Base-by-base conservation (phyloP, 164 flowering plant genomes). In the Liquidambar formosana region DNA sequence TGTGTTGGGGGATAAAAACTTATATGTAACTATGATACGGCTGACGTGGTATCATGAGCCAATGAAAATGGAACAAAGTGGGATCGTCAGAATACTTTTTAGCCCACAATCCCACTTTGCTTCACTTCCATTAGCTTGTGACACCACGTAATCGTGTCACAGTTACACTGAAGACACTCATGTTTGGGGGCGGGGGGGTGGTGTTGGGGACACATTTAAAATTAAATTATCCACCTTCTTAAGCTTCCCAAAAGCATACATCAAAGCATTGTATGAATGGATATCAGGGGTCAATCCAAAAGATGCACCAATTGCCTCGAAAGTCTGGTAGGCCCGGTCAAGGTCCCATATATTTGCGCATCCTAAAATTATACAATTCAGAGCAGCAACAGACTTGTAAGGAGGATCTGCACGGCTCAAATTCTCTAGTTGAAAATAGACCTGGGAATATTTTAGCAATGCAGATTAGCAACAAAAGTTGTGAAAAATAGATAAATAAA, bases 281-380 rank as follows among this genome's bases (percentile, higher is more conserved):
- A 92, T 79, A 75, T 92, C 72, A 25, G 97, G 94, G 13, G 82
- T 86, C 84, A 96, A 77, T 28, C 83, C 95, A 81, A 93, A 93
- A 47, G 73, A 41, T 47, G 82, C 54, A 63, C 82, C 69, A 47
- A 93, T 89, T 59, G 99, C 93, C 71, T 82, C 89, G 78, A 96
- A 96, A 6, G 99, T 93, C 78, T 91, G 92, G 75, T 92, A 96
- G 59, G 98, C 97, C 59, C 98, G 89, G 60, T 93, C 94, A 72
- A 96, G 86, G 74, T 96, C 98, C 96, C 97, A 93, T 66, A 80
- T 93, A 75, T 92, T 93, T 61, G 95, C 95, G 84, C 98, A 93
- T 52, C 99, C 99, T 65, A 90, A 75, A 74, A 96, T 81, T 25
- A 96, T 23, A 80, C 99, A 93, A 66, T 96, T 96, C 38, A 96